Evolutionary conservation across 805 yeast genomes (phyloP), one percentile per base, ranked within the genome.

Genomic region (Cyberlindnera amylophila): DNA sequence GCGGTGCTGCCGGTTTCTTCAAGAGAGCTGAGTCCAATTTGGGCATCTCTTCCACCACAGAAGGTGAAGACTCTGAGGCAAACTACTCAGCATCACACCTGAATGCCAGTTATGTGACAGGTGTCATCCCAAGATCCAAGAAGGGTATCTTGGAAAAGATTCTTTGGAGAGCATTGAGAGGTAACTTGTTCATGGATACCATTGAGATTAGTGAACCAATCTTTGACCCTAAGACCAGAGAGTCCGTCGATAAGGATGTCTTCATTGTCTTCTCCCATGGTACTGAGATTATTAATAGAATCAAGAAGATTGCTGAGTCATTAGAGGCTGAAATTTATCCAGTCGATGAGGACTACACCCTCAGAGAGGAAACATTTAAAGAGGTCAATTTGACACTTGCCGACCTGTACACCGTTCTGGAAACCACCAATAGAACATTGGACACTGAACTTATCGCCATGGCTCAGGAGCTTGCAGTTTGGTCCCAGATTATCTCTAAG

Each of bases 251-350:
- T 52, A 90, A 91, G 64, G 85, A 82, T 60, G 81, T 88, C 36
- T 90, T 93, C 57, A 79, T 95, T 50, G 82, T 91, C 33, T 90
- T 91, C 55, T 85, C 97, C 15, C 98, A 95, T 64, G 99, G 99
- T 58, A 66, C 75, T 29, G 70, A 82, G 51, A 75, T 93, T 44
- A 64, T 83, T 41, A 70, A 75, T 49, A 80, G 95, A 64, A 83
- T 91, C 45, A 77, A 74, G 56, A 84, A 83, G 61, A 87, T 95
- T 47, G 81, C 95, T 47, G 96, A 89, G 61, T 87, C 98, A 1
- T 73, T 93, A 53, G 96, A 89, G 55, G 96, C 96, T 10, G 71
- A 90, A 31, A 83, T 81, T 58, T 86, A 57, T 77, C 69, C 74
- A 24, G 81, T 85, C 28, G 68, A 57, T 15, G 58, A 72, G 32